Evolutionary conservation across 2,329 filamentous ascomycete species (phyloP).

Genomic region (Monosporascus sp.): DNA sequence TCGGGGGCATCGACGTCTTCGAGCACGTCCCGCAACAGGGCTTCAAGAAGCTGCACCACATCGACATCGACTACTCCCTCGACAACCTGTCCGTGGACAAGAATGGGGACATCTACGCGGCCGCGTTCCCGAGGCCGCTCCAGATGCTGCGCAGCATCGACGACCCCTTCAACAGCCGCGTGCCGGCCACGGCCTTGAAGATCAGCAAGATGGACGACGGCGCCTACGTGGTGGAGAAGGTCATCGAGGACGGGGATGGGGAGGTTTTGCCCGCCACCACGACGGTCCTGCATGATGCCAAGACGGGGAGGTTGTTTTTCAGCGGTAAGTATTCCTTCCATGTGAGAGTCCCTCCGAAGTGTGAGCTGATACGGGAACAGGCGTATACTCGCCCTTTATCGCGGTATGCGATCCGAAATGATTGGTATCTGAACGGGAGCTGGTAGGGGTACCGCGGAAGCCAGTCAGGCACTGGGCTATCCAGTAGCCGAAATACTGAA

Average conservation of each 20-base stretch:
- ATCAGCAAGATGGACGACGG: slow-evolving; percentile 11
- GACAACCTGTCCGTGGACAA: slow-evolving; percentile 23
- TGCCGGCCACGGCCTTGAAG: slow-evolving; percentile 15
- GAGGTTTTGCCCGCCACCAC: slow-evolving; percentile 21
- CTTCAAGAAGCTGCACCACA: slow-evolving; percentile 11
- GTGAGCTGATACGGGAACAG: neutral
- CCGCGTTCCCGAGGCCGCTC: slow-evolving; percentile 14
- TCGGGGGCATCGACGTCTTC: slow-evolving; percentile 1
- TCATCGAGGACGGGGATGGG: slow-evolving; percentile 20
- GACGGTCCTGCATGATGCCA: slow-evolving; percentile 22
- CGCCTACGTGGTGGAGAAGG: slow-evolving; percentile 18
- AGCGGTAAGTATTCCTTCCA: slow-evolving; percentile 14
- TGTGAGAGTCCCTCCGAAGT: neutral
- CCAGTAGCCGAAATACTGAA: too few species aligned
- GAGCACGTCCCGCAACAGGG: slow-evolving; percentile 4
- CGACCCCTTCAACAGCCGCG: slow-evolving; percentile 13
- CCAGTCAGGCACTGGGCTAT: too few species aligned
- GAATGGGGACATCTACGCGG: slow-evolving; percentile 21
- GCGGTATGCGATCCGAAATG: neutral
- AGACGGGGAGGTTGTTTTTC: slow-evolving; percentile 23
- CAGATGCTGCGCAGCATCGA: slow-evolving; percentile 9
- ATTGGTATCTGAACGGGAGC: too few species aligned
- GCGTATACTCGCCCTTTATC: neutral
- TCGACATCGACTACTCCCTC: slow-evolving; percentile 16
- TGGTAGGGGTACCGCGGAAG: too few species aligned